Conservation (phyloP, 1,139 yeast genomes). For the Candida sp. region DNA sequence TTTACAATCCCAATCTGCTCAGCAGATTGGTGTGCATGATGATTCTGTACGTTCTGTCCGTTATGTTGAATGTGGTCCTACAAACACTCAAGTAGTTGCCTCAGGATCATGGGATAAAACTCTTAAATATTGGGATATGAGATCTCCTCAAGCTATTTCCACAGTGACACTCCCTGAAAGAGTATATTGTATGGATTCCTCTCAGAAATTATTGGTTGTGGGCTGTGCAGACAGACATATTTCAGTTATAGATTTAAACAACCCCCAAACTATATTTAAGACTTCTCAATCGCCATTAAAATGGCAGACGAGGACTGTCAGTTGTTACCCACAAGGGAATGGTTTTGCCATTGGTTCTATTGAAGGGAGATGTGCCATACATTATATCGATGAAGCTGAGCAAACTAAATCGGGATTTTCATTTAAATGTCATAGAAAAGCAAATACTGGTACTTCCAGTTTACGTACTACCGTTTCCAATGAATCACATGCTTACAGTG, state of each 20-base stretch:
- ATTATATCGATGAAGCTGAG: constrained; percentile 81
- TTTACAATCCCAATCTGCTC: constrained; percentile 74
- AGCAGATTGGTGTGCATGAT: constrained; percentile 85
- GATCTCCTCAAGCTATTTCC: constrained; percentile 81
- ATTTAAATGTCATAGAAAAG: constrained; percentile 88
- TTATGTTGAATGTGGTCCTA: constrained; percentile 79
- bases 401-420: constrained; percentile 76
- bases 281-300: constrained; percentile 77
- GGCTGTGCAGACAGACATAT: constrained; percentile 92
- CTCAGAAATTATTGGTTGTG: constrained; percentile 79
- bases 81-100: constrained; percentile 79
- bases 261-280: constrained; percentile 83
- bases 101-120: constrained; percentile 98
- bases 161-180: constrained; percentile 85
- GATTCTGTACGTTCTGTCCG: constrained; percentile 76
- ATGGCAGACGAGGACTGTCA: constrained; percentile 81
- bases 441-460: constrained; percentile 20
- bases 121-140: constrained; percentile 88
- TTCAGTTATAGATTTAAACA: constrained; percentile 70
- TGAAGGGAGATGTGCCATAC: constrained; percentile 98
- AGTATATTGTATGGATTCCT: constrained; percentile 85
- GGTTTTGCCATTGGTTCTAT: constrained; percentile 93
- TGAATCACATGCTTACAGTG: constrained; percentile 65
- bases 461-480: constrained; percentile 10
- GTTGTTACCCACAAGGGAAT: constrained; percentile 86